A percentile compares a stretch with the other conserved stretches of the same genome.
Conservation (phyloP, 2,329 filamentous ascomycete species). For the Alternaria ethzedia region DNA sequence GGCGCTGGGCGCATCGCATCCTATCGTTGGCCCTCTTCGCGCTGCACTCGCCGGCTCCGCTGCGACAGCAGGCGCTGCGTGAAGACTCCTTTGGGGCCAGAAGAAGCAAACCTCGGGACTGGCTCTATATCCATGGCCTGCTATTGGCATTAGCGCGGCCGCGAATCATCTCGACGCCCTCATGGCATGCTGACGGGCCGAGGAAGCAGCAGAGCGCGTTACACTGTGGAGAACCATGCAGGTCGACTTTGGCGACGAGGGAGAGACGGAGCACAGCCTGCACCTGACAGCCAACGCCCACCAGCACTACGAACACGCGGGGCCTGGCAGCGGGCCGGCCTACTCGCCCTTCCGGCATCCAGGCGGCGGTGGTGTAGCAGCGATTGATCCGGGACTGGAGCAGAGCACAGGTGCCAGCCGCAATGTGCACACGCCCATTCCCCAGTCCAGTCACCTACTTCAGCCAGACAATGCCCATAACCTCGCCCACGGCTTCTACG, state of each 20-base stretch:
- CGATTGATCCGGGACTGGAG: constrained; percentile 47
- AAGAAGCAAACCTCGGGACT: not conserved
- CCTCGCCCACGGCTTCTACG: constrained; percentile 45
- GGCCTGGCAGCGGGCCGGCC: constrained; percentile 33
- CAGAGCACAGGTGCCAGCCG: constrained; percentile 42
- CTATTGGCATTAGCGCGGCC: constrained; percentile 28
- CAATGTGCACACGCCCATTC: constrained; percentile 47
- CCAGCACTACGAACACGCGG: constrained; percentile 43
- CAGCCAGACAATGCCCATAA: constrained; percentile 46
- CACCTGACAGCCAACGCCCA: constrained; percentile 40
- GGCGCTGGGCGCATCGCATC: constrained; percentile 38
- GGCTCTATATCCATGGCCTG: constrained; percentile 21
- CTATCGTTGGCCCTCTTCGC: constrained; percentile 29
- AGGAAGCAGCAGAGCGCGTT: constrained; percentile 28
- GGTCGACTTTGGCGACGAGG: constrained; percentile 45
- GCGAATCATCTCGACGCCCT: constrained; percentile 26
- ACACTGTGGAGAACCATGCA: constrained; percentile 42
- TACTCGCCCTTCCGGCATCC: constrained; percentile 47
- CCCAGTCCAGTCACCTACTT: constrained; percentile 40
- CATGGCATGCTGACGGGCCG: constrained; percentile 42
- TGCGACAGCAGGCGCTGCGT: constrained; percentile 17
- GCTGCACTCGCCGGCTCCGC: constrained; percentile 23
- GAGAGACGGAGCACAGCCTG: constrained; percentile 42
- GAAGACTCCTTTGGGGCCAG: not conserved
- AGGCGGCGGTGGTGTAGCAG: constrained; percentile 31